These are phyloP conservation scores for Dactylellina leptospora DNA, from an alignment of 2,329 filamentous ascomycete genomes.

Conservation along the genomic window DNA sequence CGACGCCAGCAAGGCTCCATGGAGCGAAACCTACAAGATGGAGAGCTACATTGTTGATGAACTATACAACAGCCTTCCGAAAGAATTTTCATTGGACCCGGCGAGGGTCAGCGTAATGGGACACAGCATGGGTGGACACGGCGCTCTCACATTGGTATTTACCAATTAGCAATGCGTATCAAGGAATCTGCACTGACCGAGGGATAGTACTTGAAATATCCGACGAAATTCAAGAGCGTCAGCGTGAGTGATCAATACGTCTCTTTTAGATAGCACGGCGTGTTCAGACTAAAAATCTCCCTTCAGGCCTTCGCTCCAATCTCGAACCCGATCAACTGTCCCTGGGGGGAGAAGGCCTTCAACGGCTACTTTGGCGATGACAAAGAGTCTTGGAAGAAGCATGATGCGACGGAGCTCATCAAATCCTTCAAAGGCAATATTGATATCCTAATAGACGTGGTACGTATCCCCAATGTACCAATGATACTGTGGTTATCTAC, in stretches of 20 bases:
- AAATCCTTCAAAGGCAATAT: conserved; percentile 76
- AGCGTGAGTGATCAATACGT: conserved; percentile 61
- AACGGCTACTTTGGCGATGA: conserved; percentile 83
- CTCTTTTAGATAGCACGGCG: too few species aligned
- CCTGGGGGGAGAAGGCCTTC: conserved; percentile 95
- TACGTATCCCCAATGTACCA: conserved; percentile 62
- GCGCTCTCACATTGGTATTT: conserved; percentile 80
- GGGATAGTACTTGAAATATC: conserved; percentile 81
- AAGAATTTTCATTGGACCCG: conserved; percentile 75
- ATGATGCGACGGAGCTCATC: conserved; percentile 91
- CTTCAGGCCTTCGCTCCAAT: conserved; percentile 88
- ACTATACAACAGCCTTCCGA: conserved; percentile 80
- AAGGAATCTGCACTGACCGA: not conserved
- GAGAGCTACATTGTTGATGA: conserved; percentile 90
- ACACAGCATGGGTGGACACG: conserved; percentile 97
- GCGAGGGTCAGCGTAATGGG: conserved; percentile 82
- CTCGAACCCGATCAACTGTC: conserved; percentile 81
- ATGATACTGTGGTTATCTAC: not conserved
- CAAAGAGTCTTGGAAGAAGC: conserved; percentile 79
- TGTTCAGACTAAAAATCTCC: too few species aligned
- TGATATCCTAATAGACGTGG: conserved; percentile 86
- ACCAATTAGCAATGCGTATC: too few species aligned
- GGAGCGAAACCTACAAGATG: conserved; percentile 85
- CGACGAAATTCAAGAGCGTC: conserved; percentile 85
- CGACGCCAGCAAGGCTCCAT: conserved; percentile 80